phyloP scores from a whole-genome alignment of 1,284 basidiomycete species.

The Entoloma clypeatum region DNA sequence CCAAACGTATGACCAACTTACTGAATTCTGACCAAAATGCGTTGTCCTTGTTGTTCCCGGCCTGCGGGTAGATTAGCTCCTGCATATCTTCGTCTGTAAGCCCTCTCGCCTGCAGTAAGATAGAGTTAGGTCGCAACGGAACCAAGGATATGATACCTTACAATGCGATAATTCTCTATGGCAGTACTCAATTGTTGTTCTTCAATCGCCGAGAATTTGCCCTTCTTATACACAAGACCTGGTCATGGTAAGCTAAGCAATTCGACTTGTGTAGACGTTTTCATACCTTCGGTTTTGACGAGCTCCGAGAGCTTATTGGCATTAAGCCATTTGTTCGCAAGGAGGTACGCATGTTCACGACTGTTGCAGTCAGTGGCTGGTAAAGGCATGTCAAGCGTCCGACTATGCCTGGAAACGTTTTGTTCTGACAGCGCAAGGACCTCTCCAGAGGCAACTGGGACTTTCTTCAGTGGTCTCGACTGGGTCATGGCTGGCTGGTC shows the following conservation, averaged over 20 bases:
- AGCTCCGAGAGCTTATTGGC: slow-evolving; percentile 63
- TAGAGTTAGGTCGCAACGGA: not conserved
- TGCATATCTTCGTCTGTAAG: slow-evolving; percentile 51
- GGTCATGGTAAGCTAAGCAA: slow-evolving; percentile 11
- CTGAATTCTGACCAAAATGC: slow-evolving; percentile 77
- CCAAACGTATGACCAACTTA: slow-evolving; percentile 34
- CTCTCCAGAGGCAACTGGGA: slow-evolving; percentile 26
- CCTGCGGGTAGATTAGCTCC: slow-evolving; percentile 63
- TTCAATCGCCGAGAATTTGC: slow-evolving; percentile 77
- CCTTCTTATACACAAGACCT: slow-evolving; percentile 82
- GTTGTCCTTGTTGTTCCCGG: slow-evolving; percentile 54
- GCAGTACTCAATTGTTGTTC: slow-evolving; percentile 60
- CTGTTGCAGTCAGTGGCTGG: slow-evolving; percentile 27
- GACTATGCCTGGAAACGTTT: slow-evolving; percentile 17
- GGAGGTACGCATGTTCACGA: slow-evolving; percentile 44
- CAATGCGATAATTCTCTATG: slow-evolving; percentile 59
- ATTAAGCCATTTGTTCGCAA: slow-evolving; percentile 73
- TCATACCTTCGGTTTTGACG: slow-evolving; percentile 59
- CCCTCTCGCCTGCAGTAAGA: slow-evolving; percentile 30
- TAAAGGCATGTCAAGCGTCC: slow-evolving; percentile 26
- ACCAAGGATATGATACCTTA: slow-evolving; percentile 30
- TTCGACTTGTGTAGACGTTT: slow-evolving; percentile 6
- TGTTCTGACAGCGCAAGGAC: slow-evolving; percentile 24
- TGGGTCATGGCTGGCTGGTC: slow-evolving; percentile 24
- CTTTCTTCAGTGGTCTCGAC: slow-evolving; percentile 26